Conservation (phyloP, 768 basidiomycete species). For the Hericium erinaceus region DNA sequence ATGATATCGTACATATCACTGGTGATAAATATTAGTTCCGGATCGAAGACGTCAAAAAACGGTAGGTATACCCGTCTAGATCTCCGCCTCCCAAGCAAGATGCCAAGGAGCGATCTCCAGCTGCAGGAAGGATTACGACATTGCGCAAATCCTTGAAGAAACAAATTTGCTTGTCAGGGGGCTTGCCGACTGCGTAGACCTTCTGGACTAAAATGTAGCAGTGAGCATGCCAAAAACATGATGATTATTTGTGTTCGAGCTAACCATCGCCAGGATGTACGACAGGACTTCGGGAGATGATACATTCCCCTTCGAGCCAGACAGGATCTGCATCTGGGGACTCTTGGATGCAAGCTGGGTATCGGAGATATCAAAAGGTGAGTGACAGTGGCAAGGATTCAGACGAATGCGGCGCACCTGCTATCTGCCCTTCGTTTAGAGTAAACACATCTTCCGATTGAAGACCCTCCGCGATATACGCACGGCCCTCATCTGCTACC, state of each 20-base stretch:
- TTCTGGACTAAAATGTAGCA: constrained; percentile 11
- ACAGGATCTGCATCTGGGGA: not conserved
- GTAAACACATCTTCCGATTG: constrained; percentile 3
- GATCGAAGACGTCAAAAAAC: too few species aligned
- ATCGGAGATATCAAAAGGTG: not conserved
- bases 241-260: not conserved
- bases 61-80: constrained; percentile 79
- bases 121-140: constrained; percentile 18
- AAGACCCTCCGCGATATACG: constrained; percentile 32
- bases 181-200: constrained; percentile 19
- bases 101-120: constrained; percentile 42
- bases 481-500: constrained; percentile 73
- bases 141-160: constrained; percentile 17
- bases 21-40: not conserved
- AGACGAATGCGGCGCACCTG: not conserved
- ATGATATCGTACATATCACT: constrained; percentile 59
- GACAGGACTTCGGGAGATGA: constrained; percentile 24
- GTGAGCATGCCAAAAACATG: not conserved
- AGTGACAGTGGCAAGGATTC: too few species aligned
- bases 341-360: constrained; percentile 8
- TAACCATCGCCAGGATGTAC: constrained; percentile 27
- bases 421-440: constrained; percentile 3
- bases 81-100: constrained; percentile 70
- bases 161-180: constrained; percentile 13
- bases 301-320: constrained; percentile 1